A percentile compares a stretch with the other conserved stretches of the same genome.
These are phyloP conservation scores for Rhodotorula kratochvilovae DNA, from an alignment of 768 basidiomycete species.

Conservation along the genomic window DNA sequence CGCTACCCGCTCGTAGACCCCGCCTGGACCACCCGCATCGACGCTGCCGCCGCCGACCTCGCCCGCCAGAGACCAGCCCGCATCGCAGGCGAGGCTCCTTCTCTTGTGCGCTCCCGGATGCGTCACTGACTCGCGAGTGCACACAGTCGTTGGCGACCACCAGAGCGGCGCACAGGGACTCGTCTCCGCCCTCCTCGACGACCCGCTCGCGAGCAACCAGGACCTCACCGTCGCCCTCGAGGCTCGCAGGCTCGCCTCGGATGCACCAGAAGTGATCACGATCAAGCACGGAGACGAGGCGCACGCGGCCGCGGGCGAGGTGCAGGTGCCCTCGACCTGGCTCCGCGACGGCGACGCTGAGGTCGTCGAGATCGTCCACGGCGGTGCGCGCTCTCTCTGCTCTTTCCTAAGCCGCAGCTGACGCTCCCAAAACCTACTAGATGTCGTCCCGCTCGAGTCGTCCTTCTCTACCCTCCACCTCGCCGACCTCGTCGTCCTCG, in stretches of 20 bases:
- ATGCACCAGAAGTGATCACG: slow-evolving; percentile 6
- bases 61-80: neutral
- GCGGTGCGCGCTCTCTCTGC: neutral
- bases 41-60: slow-evolving; percentile 8
- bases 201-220: slow-evolving; percentile 27
- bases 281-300: slow-evolving; percentile 12
- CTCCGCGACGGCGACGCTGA: slow-evolving; percentile 13
- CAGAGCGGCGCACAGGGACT: slow-evolving; percentile 2
- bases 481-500: slow-evolving; percentile 32
- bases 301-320: neutral
- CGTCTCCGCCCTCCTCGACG: slow-evolving; percentile 27
- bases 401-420: too few relatives aligned
- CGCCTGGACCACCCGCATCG: slow-evolving; percentile 6
- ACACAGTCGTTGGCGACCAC: slow-evolving; percentile 23
- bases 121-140: neutral
- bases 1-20: slow-evolving; percentile 11
- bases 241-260: slow-evolving; percentile 3
- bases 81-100: slow-evolving; percentile 16
- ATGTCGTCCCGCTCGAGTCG: slow-evolving; percentile 22
- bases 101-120: too few relatives aligned
- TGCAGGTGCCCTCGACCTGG: slow-evolving; percentile 23
- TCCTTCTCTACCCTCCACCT: slow-evolving; percentile 29
- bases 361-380: slow-evolving; percentile 28
- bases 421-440: neutral
- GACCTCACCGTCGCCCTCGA: slow-evolving; percentile 28